Evolutionary conservation across 2,329 filamentous ascomycete genomes (phyloP), one percentile per base, ranked within the genome.

Genomic region (Ceratocystis cacaofunesta): DNA sequence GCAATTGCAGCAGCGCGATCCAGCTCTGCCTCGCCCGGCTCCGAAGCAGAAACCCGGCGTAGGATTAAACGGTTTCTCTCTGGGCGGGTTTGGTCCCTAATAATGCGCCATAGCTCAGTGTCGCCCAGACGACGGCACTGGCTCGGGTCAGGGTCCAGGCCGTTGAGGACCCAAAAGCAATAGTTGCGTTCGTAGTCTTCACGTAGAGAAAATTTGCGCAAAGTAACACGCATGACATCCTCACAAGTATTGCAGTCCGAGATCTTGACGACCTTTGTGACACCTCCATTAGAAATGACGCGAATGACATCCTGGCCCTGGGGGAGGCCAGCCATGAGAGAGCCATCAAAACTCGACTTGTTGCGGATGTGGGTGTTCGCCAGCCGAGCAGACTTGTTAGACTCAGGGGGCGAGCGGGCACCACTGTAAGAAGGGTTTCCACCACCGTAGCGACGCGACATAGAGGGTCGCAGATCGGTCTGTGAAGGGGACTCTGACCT

Each of bases 161-260:
- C 92, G 69, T 90, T 87, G 67, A 97, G 80, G 0, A 96, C 87
- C 79, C 94, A 97, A 77, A 99, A 97, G 78, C 92, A 96, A 76
- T 96, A 97, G 72, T 95, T 96, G 71, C 91, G 85, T 73, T 94
- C 89, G 71, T 96, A 91, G 68, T 92, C 89, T 72, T 96, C 91
- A 25, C 91, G 89, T 36, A 96, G 81, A 50, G 86, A 85, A 69
- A 96, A 89, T 74, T 97, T 97, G 70, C 88, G 85, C 57, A 97
- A 77, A 0, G 94, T 95, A 68, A 90, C 88, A 58, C 91, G 82
- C 79, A 96, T 92, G 63, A 97, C 89, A 70, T 97, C 91, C 71
- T 96, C 94, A 68, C 90, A 89, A 4, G 88, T 94, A 72, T 86
- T 91, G 80, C 92, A 96, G 69, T 89, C 89, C 69, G 90, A 88